Base-by-base conservation (phyloP, 257 asterid genomes). In the Capsicum pubescens region DNA sequence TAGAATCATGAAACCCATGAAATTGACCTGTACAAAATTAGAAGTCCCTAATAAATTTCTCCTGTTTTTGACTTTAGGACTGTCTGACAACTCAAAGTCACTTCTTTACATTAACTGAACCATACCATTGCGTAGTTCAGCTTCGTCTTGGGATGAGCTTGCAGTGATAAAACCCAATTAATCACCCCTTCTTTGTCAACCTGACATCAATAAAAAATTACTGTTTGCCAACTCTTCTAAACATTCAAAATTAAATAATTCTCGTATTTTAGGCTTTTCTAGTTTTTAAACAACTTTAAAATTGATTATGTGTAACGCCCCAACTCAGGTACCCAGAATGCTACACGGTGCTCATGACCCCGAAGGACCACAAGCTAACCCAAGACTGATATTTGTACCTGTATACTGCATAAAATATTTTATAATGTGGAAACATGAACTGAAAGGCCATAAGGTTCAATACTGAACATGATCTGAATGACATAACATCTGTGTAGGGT, bases 1-100 rank as follows among this genome's bases (percentile, higher is more conserved):
- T 91, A 48, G 99, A 97, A 84, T 98, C 98, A 88, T 93, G 98
- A 85, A 97, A 97, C 78, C 99, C 99, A 83, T 93, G 95, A 87
- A 97, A 97, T 84, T 92, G 93, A 77, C 32, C 32, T 26, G 32
- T 1, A 26, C 1, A 26, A 26, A 26, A 26, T 26, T 1, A 26
- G 32, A 26, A 70, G 6, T 61, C 36, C 21, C 67, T 21, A 48
- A 16, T 56, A 48, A 81, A 61, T 44, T 56, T 61, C 32, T 3
- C 4, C 16, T 17, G 4, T 50, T 46, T 46, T 86, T 67, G 70
- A 86, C 76, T 56, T 61, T 76, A 76, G 84, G 83, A 63, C 84
- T 79, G 88, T 26, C 19, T 70, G 69, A n/a, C 70, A 74, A 21
- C 57, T 57, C 17, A 66, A 77, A 46, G 76, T 8, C 42, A 68